A percentile compares a stretch with the other conserved stretches of the same genome.
phyloP scores from a whole-genome alignment of 2,329 filamentous ascomycete species.

The Coniochaeta sp. region DNA sequence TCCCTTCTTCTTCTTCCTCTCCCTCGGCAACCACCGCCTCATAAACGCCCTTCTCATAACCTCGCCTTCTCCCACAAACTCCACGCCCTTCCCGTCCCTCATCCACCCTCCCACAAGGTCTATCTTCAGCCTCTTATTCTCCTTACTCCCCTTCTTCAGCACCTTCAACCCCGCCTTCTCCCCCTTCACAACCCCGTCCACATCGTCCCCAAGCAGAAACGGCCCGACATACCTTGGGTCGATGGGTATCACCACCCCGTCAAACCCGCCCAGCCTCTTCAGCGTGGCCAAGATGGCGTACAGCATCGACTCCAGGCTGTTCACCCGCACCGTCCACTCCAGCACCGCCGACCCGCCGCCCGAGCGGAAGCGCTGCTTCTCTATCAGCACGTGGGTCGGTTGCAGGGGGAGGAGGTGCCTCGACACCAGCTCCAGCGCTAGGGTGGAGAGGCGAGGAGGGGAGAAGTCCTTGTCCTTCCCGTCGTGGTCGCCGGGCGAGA shows the following conservation, averaged over 20 bases:
- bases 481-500: neutral
- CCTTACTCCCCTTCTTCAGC: slow-evolving; percentile 3
- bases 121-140: slow-evolving; percentile 56
- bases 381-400: slow-evolving; percentile 66
- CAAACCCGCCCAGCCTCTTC: slow-evolving; percentile 32
- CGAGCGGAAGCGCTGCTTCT: slow-evolving; percentile 54
- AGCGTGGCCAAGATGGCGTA: slow-evolving; percentile 61
- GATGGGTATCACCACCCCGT: slow-evolving; percentile 40
- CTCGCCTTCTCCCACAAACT: slow-evolving; percentile 23
- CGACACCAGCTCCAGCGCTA: slow-evolving; percentile 24
- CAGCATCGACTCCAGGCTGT: slow-evolving; percentile 75
- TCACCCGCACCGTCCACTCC: slow-evolving; percentile 80
- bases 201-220: slow-evolving; percentile 41
- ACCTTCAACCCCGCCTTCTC: neutral
- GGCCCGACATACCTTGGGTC: slow-evolving; percentile 46
- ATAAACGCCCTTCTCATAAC: slow-evolving; percentile 27
- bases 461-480: slow-evolving; percentile 18
- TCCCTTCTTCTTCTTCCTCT: slow-evolving; percentile 5
- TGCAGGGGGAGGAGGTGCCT: slow-evolving; percentile 36
- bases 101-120: slow-evolving; percentile 53
- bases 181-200: slow-evolving; percentile 7
- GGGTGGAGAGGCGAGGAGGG: slow-evolving; percentile 25
- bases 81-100: slow-evolving; percentile 16
- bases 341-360: slow-evolving; percentile 57
- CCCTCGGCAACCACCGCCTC: slow-evolving; percentile 17